Evolutionary conservation across 2,329 filamentous ascomycete species (phyloP).

Genomic region (Leptodontidium sp.): DNA sequence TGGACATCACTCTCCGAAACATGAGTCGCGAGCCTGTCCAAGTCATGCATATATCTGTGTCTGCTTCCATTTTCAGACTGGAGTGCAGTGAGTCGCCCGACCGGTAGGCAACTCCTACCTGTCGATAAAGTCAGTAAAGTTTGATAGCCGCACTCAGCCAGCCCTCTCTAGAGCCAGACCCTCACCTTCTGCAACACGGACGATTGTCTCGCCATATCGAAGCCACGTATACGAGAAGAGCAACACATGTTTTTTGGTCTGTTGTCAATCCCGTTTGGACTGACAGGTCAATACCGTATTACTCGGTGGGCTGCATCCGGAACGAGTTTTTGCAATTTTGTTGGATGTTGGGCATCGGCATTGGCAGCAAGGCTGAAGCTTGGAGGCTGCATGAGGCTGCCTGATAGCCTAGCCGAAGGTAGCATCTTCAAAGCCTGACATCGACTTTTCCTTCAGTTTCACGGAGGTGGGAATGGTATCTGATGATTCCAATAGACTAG

Average conservation of each 20-base stretch:
- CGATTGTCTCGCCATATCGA: slow-evolving; percentile 11
- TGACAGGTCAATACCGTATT: neutral
- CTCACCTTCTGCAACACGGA: neutral
- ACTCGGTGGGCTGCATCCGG: neutral
- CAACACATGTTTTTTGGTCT: neutral
- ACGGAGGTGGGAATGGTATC: no score
- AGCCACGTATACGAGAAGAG: slow-evolving; percentile 2
- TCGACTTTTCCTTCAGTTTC: neutral
- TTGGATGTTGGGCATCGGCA: neutral
- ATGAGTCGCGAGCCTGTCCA: slow-evolving; percentile 9
- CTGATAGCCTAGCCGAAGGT: neutral
- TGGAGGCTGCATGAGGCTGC: neutral
- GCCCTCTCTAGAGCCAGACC: neutral
- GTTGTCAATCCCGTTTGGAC: neutral
- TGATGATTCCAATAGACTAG: no score
- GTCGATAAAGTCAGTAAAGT: neutral
- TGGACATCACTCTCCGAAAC: neutral
- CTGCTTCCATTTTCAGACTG: neutral
- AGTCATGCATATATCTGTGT: neutral
- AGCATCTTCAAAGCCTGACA: neutral
- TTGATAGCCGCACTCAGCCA: slow-evolving; percentile 7
- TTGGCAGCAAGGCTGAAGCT: neutral
- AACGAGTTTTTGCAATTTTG: neutral
- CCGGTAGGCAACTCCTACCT: neutral
- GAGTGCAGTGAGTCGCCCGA: neutral